Base-by-base conservation (phyloP, 495 filamentous ascomycete genomes). In the Astrothelium macrocarpum region DNA sequence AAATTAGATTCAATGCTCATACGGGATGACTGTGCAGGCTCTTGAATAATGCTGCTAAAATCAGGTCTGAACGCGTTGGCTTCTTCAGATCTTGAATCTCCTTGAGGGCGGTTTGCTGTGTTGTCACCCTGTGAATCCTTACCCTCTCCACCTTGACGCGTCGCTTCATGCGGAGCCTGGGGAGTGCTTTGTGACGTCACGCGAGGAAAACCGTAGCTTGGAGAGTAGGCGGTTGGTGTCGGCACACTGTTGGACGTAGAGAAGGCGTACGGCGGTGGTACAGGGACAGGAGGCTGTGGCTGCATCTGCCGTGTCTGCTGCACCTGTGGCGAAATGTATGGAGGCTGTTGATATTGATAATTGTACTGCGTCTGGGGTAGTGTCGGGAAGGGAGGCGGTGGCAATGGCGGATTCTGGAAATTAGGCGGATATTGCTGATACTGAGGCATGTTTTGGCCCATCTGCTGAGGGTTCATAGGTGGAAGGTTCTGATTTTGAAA, bases 1-100 rank as follows among this genome's bases (percentile, higher is more conserved):
- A 56, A 29, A 28, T 25, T 56, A 2, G 26, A 28, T 5, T 28
- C 9, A 25, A 1, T 20, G 49, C 25, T 2, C n/a, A n/a, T 29
- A 29, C 20, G 9, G 49, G 49, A 56, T 2, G 49, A 25, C 2
- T 26, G 23, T 56, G 25, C 49, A 28, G 49, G 49, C 25, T 29
- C 49, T 16, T 29, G 49, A 3, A 56, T 56, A 25, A 56, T 56
- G 25, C 49, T 56, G 16, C 49, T 56, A 29, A 56, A 56, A 56
- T 56, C 49, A 11, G 49, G 49, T 29, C 49, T 56, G 25, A n/a
- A 56, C 16, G 49, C 49, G 29, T 56, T 56, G 20, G 5, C 20
- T 56, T 56, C 49, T 28, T 26, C 23, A 26, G 20, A 29, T 9
- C 25, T 29, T 29, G 49, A 11, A 9, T 56, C 12, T 20, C 7